These are phyloP conservation scores for Mycena metata DNA, from an alignment of 768 basidiomycete species.

Conservation along the genomic window DNA sequence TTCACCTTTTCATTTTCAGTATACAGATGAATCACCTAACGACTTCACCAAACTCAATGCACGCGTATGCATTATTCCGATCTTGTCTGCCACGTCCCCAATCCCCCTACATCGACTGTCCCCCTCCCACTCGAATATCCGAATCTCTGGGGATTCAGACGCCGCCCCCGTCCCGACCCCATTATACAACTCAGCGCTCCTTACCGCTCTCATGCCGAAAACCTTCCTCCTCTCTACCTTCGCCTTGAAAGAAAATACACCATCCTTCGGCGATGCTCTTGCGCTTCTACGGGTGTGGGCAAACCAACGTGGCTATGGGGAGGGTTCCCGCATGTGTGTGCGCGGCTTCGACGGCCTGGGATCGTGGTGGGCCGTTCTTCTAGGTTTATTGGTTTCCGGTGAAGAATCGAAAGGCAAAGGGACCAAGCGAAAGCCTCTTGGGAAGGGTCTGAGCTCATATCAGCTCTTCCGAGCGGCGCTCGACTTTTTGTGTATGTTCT, in stretches of 20 bases:
- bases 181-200: constrained; percentile 82
- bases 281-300: constrained; percentile 92
- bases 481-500: constrained; percentile 81
- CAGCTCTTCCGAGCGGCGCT: constrained; percentile 89
- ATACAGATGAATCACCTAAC: constrained; percentile 62
- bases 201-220: constrained; percentile 64
- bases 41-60: constrained; percentile 80
- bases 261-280: constrained; percentile 80
- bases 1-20: constrained; percentile 39
- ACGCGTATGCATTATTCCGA: constrained; percentile 81
- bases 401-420: constrained; percentile 63
- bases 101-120: constrained; percentile 78
- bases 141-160: constrained; percentile 40
- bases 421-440: constrained; percentile 70
- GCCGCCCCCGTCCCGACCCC: constrained; percentile 69
- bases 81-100: constrained; percentile 69
- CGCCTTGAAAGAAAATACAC: constrained; percentile 64
- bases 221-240: constrained; percentile 68
- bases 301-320: constrained; percentile 83
- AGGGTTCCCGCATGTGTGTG: constrained; percentile 68
- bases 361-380: constrained; percentile 74
- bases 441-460: constrained; percentile 89
- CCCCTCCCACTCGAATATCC: constrained; percentile 77
- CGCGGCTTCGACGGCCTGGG: constrained; percentile 80
- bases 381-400: constrained; percentile 74